Conservation (phyloP, 139 green algal species). For the Gonium pectorale region DNA sequence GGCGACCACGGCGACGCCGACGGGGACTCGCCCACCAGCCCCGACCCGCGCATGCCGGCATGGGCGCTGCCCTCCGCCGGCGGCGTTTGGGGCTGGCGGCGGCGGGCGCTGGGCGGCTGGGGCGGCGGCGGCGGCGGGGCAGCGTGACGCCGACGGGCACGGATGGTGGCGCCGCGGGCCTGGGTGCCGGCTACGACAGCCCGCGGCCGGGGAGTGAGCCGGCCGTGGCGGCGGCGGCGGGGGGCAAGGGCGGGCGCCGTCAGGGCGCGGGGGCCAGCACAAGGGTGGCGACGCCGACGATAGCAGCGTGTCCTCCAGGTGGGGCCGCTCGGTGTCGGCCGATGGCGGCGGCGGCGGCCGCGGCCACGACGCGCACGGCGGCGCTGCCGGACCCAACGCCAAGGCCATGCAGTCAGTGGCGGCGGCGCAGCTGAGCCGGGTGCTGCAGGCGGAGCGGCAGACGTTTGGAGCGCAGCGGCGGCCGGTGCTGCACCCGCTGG, state of each 20-base stretch:
- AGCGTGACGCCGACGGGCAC: neutral
- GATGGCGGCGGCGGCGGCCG: neutral
- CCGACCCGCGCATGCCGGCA: neutral
- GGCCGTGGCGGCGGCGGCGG: neutral
- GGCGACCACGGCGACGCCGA: too few relatives aligned
- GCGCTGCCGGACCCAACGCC: neutral
- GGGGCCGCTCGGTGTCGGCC: neutral
- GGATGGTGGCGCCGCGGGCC: neutral
- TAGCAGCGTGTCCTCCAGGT: conserved; percentile 1
- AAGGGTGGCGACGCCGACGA: neutral
- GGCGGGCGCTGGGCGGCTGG: conserved; percentile 1
- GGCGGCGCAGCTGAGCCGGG: conserved; percentile 12
- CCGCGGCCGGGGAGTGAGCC: neutral
- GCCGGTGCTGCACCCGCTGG: neutral
- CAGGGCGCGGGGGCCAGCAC: neutral
- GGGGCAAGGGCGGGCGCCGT: neutral
- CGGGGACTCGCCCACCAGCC: neutral
- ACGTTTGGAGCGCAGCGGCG: neutral
- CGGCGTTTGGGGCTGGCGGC: too few relatives aligned
- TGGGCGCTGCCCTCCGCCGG: conserved; percentile 33
- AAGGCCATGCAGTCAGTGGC: conserved; percentile 32
- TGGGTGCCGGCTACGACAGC: too few relatives aligned
- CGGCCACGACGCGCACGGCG: neutral
- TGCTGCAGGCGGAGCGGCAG: conserved; percentile 19
- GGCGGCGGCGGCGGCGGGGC: neutral